Conservation (phyloP, 352 stramenopile genomes). For the Pythium biforme region DNA sequence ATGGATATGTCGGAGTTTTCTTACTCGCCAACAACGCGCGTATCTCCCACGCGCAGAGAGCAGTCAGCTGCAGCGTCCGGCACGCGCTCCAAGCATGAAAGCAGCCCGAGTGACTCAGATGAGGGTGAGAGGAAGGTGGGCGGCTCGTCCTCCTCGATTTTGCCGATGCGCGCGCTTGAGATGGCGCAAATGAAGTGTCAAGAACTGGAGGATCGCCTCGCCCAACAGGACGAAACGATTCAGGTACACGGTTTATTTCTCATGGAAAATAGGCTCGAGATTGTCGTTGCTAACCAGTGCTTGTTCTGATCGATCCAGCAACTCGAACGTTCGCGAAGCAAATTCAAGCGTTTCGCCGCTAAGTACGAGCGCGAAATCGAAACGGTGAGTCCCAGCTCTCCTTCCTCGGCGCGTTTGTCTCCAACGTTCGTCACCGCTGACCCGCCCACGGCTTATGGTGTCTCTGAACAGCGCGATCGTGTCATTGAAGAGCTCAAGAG, state of each 20-base stretch:
- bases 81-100: background rate
- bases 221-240: conserved; percentile 74
- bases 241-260: conserved; percentile 40
- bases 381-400: conserved; percentile 38
- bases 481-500: conserved; percentile 37
- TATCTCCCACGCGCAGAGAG: background rate
- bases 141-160: conserved; percentile 43
- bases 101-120: conserved; percentile 3
- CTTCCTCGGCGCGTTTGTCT: background rate
- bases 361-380: conserved; percentile 87
- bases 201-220: conserved; percentile 72
- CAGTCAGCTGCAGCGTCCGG: background rate
- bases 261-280: background rate
- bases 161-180: conserved; percentile 61
- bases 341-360: conserved; percentile 83
- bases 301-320: conserved; percentile 37
- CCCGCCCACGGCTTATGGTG: too few relatives aligned
- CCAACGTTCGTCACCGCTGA: background rate
- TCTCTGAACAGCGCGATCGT: conserved; percentile 28
- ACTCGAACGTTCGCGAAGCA: conserved; percentile 80
- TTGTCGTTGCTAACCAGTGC: background rate
- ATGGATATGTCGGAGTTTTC: conserved; percentile 74
- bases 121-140: conserved; percentile 1
- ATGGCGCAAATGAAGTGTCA: conserved; percentile 74
- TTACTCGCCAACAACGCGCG: conserved; percentile 27